Base-by-base conservation (phyloP, 78 protist species). In the Tieghemostelium lacteum region DNA sequence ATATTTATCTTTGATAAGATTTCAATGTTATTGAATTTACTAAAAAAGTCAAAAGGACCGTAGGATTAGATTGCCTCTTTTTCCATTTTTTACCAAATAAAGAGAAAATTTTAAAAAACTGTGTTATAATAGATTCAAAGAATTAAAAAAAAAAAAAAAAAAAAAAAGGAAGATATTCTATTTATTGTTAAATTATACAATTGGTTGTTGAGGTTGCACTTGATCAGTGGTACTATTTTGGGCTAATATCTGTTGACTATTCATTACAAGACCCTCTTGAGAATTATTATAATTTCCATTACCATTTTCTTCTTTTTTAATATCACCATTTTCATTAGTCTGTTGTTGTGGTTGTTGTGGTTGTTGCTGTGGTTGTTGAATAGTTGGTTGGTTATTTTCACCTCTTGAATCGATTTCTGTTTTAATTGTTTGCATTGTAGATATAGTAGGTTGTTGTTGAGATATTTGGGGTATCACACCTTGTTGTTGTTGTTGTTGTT, bases 401-500 rank as follows among this genome's bases (percentile, higher is more conserved):
- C n/a, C n/a, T n/a, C n/a, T n/a, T n/a, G n/a, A n/a, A n/a, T n/a
- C n/a, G n/a, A n/a, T 6, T 10, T 45, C 63, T 5, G 26, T 16
- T 57, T n/a, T 57, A 57, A n/a, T 57, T 57, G 8, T 7, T 57
- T 7, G 63, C 8, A 22, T n/a, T n/a, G 8, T 57, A 57, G 17
- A 22, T n/a, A 57, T 22, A 19, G 8, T 7, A 4, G 17, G 10
- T 19, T 69, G 71, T 7, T 64, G 71, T 64, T 14, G 52, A 29
- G 26, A 3, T 64, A 64, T 31, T 50, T 52, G 73, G 5, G 63
- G 20, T 20, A 49, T 39, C 58, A 26, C 58, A 49, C 22, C 37
- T 65, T 77, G 87, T 54, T 10, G 40, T 24, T 78, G 88, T 49
- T 33, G 49, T 64, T 45, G 87, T 77, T 77, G 87, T 65, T 65